Evolutionary conservation across 305 asterid genomes (phyloP).

Genomic region (Ajuga reptans): DNA sequence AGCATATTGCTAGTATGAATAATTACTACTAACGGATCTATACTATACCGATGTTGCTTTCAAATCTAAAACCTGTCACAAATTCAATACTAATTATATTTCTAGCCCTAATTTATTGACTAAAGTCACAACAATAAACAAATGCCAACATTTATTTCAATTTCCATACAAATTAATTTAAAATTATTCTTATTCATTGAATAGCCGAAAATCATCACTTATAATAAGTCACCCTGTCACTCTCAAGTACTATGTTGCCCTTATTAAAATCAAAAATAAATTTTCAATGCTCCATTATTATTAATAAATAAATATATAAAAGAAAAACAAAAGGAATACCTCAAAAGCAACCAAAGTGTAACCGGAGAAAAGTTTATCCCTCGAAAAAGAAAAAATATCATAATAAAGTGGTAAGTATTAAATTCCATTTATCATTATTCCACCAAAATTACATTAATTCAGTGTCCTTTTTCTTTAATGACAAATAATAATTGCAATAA

Average conservation of each 20-base stretch:
- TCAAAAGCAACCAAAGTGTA: slow-evolving; percentile 37
- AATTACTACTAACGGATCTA: slow-evolving; percentile 31
- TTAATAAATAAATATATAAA: neutral
- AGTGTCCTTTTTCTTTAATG: slow-evolving; percentile 39
- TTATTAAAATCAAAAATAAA: slow-evolving; percentile 13
- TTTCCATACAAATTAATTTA: neutral
- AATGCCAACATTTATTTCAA: slow-evolving; percentile 12
- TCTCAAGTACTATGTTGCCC: slow-evolving; percentile 21
- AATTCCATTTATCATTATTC: slow-evolving; percentile 34
- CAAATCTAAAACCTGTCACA: slow-evolving; percentile 28
- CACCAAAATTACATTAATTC: slow-evolving; percentile 36
- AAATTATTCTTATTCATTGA: neutral
- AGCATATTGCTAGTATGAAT: neutral
- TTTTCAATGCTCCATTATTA: neutral
- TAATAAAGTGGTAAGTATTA: slow-evolving; percentile 29
- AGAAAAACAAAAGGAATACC: slow-evolving; percentile 16
- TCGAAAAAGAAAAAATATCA: slow-evolving; percentile 14
- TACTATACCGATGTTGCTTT: slow-evolving; percentile 25
- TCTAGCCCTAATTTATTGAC: slow-evolving; percentile 22
- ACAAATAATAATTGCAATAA: slow-evolving; percentile 44
- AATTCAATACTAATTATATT: slow-evolving; percentile 22
- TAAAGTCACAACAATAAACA: neutral
- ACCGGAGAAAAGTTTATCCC: slow-evolving; percentile 18
- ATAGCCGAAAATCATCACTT: slow-evolving; percentile 5
- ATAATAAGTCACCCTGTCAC: slow-evolving; percentile 3